Percentiles rank a stretch among this genome's conserved stretches.
Conservation (phyloP, 2,329 filamentous ascomycete species). For the Chaetomium sp. region DNA sequence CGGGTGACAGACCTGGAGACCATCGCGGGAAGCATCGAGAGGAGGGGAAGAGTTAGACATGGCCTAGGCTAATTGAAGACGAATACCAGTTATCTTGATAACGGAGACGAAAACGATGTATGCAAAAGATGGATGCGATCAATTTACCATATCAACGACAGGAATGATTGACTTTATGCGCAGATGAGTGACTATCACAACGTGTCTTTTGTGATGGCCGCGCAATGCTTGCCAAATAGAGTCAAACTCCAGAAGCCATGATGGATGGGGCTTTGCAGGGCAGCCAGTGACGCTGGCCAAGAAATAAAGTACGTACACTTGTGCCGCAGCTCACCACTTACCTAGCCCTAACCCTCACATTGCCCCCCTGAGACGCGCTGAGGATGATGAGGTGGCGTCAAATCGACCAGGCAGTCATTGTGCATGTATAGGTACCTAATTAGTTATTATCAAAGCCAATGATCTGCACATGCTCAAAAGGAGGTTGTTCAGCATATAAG, state of each 20-base stretch:
- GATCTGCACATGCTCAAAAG: too few relatives aligned
- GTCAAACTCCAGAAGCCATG: not conserved
- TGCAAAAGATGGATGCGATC: not conserved
- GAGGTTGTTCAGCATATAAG: too few relatives aligned
- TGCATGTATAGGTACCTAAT: too few relatives aligned
- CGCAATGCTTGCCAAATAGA: constrained; percentile 12
- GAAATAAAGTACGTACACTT: too few relatives aligned
- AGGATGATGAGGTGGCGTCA: too few relatives aligned
- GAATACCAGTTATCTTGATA: too few relatives aligned
- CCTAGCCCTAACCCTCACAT: not conserved
- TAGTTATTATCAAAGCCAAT: too few relatives aligned
- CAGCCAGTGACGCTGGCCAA: not conserved
- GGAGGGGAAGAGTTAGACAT: not conserved
- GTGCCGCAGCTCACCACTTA: too few relatives aligned
- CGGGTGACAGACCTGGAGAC: not conserved
- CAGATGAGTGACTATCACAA: not conserved
- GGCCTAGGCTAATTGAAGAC: too few relatives aligned
- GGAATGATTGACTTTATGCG: not conserved
- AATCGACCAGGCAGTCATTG: too few relatives aligned
- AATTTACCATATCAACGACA: not conserved
- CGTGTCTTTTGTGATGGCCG: constrained; percentile 9
- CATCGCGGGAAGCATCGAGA: not conserved
- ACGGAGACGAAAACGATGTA: not conserved
- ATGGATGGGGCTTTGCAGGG: not conserved
- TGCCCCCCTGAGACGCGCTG: too few relatives aligned